Base-by-base conservation (phyloP, 1,284 basidiomycete genomes). In the Vanrija humicola region DNA sequence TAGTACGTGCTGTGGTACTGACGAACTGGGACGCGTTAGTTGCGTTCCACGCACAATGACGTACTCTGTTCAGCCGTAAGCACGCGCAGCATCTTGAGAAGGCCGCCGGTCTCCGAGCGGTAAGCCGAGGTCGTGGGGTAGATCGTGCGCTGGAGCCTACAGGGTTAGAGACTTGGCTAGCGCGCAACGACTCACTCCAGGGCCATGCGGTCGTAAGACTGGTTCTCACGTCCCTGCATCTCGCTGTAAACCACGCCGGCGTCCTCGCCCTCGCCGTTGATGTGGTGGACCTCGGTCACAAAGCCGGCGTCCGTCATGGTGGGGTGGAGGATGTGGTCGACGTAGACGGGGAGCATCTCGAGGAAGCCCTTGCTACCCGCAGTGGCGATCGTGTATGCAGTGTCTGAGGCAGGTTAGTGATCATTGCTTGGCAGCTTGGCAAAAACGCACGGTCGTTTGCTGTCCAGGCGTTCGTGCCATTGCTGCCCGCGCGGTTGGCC, bases 191-290 rank as follows among this genome's bases (percentile, higher is more conserved):
- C 75, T 54, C 66, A 91, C 90, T 84, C 79, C 44, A 95, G 82
- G 48, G 86, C 85, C 88, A 98, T 94, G 43, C 97, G 79, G 78
- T 97, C 92, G 14, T 84, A 86, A 0, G 89, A 84, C 5, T 89
- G 90, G 69, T 98, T 98, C 78, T 98, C 89, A 47, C 95, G 83
- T 1, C 92, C 96, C 79, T 98, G 95, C 96, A 99, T 99, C 78
- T 95, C 90, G 66, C 88, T 90, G 74, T 94, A 97, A 26, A 99
- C 96, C 3, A 99, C 96, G 46, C 96, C 96, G 10, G 90, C 89
- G 70, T 98, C 86, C 67, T 95, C 85, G 5, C 91, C 95, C 68
- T 90, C 85, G 10, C 83, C 83, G 74, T 98, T 89, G 66, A 98
- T 86, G 74, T 98, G 94, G 73, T 94, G 90, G 16, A 94, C 89